Evolutionary conservation across 2,329 filamentous ascomycete species (phyloP).

Genomic region (Epichloe gansuensis): DNA sequence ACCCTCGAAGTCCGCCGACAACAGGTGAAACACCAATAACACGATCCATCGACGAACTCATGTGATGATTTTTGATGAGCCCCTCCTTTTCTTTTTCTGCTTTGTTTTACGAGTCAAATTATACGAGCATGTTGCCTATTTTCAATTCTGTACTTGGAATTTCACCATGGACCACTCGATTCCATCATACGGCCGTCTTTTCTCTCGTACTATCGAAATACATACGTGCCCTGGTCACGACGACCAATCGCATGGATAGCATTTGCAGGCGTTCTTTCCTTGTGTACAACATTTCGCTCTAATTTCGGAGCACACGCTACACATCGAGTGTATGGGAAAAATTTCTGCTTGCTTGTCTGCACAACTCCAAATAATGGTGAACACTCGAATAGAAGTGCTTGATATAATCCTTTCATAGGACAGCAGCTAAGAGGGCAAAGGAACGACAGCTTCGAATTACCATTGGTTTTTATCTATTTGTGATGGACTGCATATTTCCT

Average conservation of each 20-base stretch:
- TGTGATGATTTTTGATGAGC: slow-evolving; percentile 33
- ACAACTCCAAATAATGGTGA: neutral
- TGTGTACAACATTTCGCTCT: neutral
- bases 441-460: neutral
- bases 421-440: too few relatives aligned
- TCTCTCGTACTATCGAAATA: neutral
- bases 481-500: neutral
- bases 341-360: neutral
- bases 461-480: neutral
- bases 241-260: neutral
- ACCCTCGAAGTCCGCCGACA: slow-evolving; percentile 65
- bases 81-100: neutral
- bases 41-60: slow-evolving; percentile 64
- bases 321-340: neutral
- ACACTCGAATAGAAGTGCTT: too few relatives aligned
- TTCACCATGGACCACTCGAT: neutral
- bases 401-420: too few relatives aligned
- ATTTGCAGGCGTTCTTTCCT: slow-evolving; percentile 5
- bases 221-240: neutral
- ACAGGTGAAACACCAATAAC: slow-evolving; percentile 64
- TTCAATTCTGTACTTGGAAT: neutral
- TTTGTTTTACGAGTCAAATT: neutral
- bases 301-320: neutral
- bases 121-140: neutral
- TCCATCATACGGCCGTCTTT: neutral